Base-by-base conservation (phyloP, 2,329 filamentous ascomycete species). In the Rutstroemia sp. region DNA sequence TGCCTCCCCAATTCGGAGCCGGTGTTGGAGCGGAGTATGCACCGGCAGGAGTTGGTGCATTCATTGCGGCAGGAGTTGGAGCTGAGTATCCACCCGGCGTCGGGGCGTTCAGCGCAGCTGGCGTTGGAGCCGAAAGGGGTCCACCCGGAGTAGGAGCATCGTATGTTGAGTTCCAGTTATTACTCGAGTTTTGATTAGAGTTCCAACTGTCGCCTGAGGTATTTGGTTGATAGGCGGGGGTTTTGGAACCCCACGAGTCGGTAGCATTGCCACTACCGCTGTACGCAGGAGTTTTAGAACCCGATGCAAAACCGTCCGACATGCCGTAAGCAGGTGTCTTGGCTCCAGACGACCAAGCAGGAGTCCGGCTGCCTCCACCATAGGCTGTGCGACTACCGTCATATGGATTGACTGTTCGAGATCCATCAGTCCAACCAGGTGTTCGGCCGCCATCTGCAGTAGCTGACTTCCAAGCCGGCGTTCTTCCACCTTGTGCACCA, bases 231-330 rank as follows among this genome's bases (percentile, higher is more conserved):
- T 84, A 90, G 53, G 78, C 87, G 46, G 80, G 85, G 12, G 82
- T 87, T 66, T 83, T 86, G n/a, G 82, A 85, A 17, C 66, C 79
- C 82, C 82, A 85, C 5, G 78, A 73, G 58, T 86, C 81, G 21
- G 39, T 36, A 10, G 38, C 17, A 50, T 76, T 76, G 6, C 87
- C 83, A 51, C 76, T 76, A 52, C 77, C 80, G 66, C 78, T 80
- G 52, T 88, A 91, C 1, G 82, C 85, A 3, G 91, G 91, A 1
- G 90, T 95, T 70, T 92, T 89, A 30, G 86, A 87, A 7, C 86
- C 86, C 56, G 80, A 78, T 54, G 78, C 81, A 65, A 87, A 88
- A 19, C 78, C 77, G 65, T 86, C 81, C 75, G 19, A 67, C 19
- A 69, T 67, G 19, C 67, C 67, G 60, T 77, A 77, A 2, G 82